Evolutionary conservation across 2,329 filamentous ascomycete species (phyloP).

Genomic region (Leptoxyphium fumago): DNA sequence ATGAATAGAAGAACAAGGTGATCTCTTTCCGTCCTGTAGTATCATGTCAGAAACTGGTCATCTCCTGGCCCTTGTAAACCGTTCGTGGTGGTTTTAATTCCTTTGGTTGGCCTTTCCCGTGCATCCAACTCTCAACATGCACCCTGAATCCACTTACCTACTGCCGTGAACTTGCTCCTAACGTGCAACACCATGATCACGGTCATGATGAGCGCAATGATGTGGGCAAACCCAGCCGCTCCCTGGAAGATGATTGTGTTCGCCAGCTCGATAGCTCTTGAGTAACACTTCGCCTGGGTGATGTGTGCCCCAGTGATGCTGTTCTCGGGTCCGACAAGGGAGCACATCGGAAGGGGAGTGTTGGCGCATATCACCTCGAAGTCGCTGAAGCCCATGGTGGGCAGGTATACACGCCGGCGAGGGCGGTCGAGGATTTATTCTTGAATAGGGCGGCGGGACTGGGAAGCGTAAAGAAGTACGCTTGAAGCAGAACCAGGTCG

Average conservation of each 20-base stretch:
- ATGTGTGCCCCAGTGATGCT: conserved; percentile 44
- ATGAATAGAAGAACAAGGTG: conserved; percentile 92
- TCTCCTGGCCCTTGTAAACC: neutral
- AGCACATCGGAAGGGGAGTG: conserved; percentile 75
- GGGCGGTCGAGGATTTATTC: too few species aligned
- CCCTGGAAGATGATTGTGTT: conserved; percentile 98
- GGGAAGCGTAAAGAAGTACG: too few species aligned
- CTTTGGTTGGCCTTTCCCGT: too few species aligned
- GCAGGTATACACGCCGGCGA: neutral
- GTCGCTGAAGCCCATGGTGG: conserved; percentile 76
- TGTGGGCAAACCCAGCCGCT: conserved; percentile 83
- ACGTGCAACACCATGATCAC: conserved; percentile 96
- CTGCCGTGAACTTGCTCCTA: conserved; percentile 92
- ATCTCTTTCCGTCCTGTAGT: conserved; percentile 49
- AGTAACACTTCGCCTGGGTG: conserved; percentile 87
- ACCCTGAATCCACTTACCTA: conserved; percentile 46
- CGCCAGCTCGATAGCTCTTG: conserved; percentile 84
- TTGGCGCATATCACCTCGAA: conserved; percentile 76
- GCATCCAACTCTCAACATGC: neutral
- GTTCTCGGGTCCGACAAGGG: conserved; percentile 63
- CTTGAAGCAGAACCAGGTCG: too few species aligned
- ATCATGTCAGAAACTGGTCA: conserved; percentile 1
- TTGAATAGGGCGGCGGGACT: too few species aligned
- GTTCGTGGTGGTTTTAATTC: neutral
- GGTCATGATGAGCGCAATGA: conserved; percentile 79